Evolutionary conservation across 2,329 filamentous ascomycete species (phyloP).

Genomic region (Thermothelomyces thermophilus): DNA sequence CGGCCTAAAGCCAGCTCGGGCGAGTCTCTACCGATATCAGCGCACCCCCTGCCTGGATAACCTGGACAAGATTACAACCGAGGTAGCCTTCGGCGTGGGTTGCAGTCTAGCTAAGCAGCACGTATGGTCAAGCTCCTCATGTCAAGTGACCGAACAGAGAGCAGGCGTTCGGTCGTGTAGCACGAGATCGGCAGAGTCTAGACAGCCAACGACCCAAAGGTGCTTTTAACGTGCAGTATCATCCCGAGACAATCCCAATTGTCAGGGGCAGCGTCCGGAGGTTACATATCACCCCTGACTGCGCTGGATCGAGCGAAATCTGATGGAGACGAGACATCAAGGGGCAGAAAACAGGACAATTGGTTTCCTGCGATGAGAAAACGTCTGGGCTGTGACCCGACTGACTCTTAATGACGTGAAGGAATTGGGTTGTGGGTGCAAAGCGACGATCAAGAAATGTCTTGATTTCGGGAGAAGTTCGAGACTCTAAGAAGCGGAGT

Average conservation of each 20-base stretch:
- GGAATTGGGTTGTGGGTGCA: slow-evolving; percentile 4
- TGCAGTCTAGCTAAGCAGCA: not conserved
- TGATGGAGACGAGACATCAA: not conserved
- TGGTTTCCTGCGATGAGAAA: not conserved
- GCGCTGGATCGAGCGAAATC: not conserved
- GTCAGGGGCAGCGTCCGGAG: not conserved
- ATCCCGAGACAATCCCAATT: not conserved
- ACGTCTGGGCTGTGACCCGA: not conserved
- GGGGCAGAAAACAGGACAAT: not conserved
- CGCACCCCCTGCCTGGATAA: not conserved
- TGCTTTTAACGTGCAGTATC: not conserved
- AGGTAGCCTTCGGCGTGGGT: not conserved
- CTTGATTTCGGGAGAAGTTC: slow-evolving; percentile 1
- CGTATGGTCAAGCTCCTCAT: not conserved
- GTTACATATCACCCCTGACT: not conserved
- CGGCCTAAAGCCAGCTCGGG: not conserved
- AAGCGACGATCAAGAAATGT: slow-evolving; percentile 8
- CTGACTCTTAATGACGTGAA: slow-evolving; percentile 5
- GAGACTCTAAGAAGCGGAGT: slow-evolving; percentile 5
- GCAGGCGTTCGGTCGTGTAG: not conserved
- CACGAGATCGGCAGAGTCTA: slow-evolving; percentile 12
- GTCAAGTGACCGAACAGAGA: not conserved
- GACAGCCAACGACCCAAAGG: not conserved
- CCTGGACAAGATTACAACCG: not conserved
- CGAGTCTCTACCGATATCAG: not conserved